These are phyloP conservation scores for Boeremia exigua DNA, from an alignment of 2,329 filamentous ascomycete genomes.

Conservation along the genomic window DNA sequence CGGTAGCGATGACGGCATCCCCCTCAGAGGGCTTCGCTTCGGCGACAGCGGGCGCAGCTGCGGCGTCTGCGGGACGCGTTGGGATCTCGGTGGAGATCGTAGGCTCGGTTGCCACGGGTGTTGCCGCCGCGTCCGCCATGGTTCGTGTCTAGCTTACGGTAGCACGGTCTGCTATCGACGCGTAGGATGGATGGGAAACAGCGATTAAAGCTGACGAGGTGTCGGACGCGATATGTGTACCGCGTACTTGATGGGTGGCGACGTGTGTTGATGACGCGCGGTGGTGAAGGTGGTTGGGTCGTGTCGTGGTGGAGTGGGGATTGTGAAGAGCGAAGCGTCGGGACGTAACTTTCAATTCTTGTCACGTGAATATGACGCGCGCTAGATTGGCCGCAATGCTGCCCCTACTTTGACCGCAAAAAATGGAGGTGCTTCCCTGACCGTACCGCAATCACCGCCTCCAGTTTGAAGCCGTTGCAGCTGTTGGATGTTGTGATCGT, in stretches of 20 bases:
- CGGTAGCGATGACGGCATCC: constrained; percentile 36
- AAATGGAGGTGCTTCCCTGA: constrained; percentile 30
- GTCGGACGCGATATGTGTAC: constrained; percentile 34
- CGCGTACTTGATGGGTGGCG: constrained; percentile 41
- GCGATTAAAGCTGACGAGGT: constrained; percentile 39
- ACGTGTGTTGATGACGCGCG: constrained; percentile 43
- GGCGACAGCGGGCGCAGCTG: constrained; percentile 34
- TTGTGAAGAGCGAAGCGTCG: constrained; percentile 32
- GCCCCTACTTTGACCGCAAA: constrained; percentile 21
- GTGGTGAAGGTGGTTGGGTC: constrained; percentile 44
- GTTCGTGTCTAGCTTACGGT: constrained; percentile 39
- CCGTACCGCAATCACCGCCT: constrained; percentile 14
- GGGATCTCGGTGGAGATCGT: constrained; percentile 37
- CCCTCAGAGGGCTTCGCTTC: constrained; percentile 37
- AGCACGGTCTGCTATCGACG: constrained; percentile 43
- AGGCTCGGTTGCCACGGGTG: constrained; percentile 35
- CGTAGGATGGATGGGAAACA: constrained; percentile 39
- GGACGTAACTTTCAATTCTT: constrained; percentile 23
- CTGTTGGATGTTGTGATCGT: constrained; percentile 25
- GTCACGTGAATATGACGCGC: constrained; percentile 28
- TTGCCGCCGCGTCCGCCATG: constrained; percentile 47
- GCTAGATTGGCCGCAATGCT: constrained; percentile 20
- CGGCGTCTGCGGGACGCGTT: constrained; percentile 39
- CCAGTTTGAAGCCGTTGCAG: constrained; percentile 30
- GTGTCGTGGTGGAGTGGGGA: constrained; percentile 38